Percentiles rank a stretch among this genome's conserved stretches.
These are phyloP conservation scores for Metschnikowia chrysomelidarum DNA, from an alignment of 805 yeast genomes.

Conservation along the genomic window DNA sequence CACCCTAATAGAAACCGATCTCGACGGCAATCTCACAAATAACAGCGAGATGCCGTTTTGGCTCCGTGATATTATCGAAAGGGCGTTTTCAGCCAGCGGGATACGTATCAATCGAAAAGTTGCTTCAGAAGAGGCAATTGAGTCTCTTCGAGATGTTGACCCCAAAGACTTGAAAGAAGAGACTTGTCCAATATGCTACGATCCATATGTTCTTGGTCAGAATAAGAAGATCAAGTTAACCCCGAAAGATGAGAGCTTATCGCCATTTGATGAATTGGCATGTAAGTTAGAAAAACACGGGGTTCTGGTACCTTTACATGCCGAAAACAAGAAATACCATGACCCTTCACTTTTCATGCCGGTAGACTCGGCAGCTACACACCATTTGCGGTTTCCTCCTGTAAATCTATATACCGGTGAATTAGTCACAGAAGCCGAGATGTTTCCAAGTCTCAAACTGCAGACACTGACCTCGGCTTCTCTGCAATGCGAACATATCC, in stretches of 20 bases:
- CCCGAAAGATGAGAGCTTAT: slow-evolving; percentile 6
- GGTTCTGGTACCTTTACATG: slow-evolving; percentile 5
- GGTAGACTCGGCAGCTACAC: slow-evolving; percentile 11
- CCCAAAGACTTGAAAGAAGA: slow-evolving; percentile 16
- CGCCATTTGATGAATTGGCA: slow-evolving; percentile 5
- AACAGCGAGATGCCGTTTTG: slow-evolving; percentile 19
- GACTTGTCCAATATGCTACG: slow-evolving; percentile 44
- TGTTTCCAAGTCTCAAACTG: slow-evolving; percentile 13
- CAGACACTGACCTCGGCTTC: slow-evolving; percentile 6
- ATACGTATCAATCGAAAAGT: slow-evolving; percentile 23
- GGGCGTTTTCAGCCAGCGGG: slow-evolving; percentile 34
- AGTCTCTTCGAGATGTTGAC: slow-evolving; percentile 27
- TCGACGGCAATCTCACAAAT: slow-evolving; percentile 16
- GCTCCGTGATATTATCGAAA: slow-evolving; percentile 26
- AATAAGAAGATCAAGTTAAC: slow-evolving; percentile 14
- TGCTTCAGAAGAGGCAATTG: slow-evolving; percentile 42
- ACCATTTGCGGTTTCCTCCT: slow-evolving; percentile 14
- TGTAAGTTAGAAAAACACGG: slow-evolving; percentile 1
- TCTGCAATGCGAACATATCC: slow-evolving; percentile 10
- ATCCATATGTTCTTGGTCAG: slow-evolving; percentile 23
- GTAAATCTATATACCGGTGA: slow-evolving; percentile 9
- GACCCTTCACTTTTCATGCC: slow-evolving; percentile 18
- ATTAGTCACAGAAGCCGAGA: slow-evolving; percentile 8
- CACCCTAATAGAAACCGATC: slow-evolving; percentile 16
- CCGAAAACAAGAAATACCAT: slow-evolving; percentile 2